Evolutionary conservation across 805 yeast genomes (phyloP), one percentile per base, ranked within the genome.

Genomic region (Saccharomycopsis fermentans): DNA sequence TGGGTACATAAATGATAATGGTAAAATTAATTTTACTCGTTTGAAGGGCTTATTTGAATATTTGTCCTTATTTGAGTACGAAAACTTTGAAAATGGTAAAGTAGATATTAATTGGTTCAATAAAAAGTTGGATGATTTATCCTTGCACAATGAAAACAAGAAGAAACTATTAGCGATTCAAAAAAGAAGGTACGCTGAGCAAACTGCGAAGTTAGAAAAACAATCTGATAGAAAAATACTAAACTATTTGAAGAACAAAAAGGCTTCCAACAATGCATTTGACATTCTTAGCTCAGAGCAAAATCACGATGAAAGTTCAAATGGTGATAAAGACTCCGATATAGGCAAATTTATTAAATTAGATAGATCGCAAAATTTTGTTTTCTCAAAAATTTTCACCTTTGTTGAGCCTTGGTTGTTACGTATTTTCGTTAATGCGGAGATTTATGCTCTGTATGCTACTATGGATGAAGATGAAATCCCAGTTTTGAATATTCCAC

Each of bases 41-140:
- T 75, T 94, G 56, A 83, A 81, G 24, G 70, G 81, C 47, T 90
- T 96, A 92, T 75, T 94, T 54, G 81, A 84, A 40, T 80, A 81
- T 64, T 73, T 94, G 56, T 81, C 94, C 4, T 79, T 81, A 62
- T 90, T 91, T 67, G 99, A 94, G 70, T 74, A 83, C 63, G 87
- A 86, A 70, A 85, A 87, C 68, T 94, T 92, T 67, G 98, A 94
- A 71, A 83, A 79, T 63, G 83, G 83, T 56, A 88, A 86, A 62
- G 75, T 89, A 58, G 97, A 91, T 70, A 82, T 88, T 36, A 94
- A 87, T 62, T 91, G 97, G 97, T 89, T 90, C 71, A 90, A 90
- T 71, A 80, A 85, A 66, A 87, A 87, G 67, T 77, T 92, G 62
- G 95, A 87, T 64, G 85, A 85, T 66, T 82, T 87, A 58, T 86